Evolutionary conservation across 169 alveolate species (phyloP), one percentile per base, ranked within the genome.

Genomic region (Plasmodium yoelii): DNA sequence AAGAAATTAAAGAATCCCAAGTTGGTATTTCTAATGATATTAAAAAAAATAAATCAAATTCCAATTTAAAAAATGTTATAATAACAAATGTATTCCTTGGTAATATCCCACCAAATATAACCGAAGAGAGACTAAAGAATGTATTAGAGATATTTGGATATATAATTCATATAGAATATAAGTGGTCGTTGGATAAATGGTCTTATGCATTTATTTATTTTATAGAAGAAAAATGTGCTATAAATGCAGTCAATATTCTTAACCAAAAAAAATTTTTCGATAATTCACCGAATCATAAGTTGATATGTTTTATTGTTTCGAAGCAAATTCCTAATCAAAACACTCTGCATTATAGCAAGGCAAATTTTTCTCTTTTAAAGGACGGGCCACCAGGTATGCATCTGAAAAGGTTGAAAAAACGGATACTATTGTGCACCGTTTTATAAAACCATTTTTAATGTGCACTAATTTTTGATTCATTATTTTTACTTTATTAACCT

Each of bases 331-430:
- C 93, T 15, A 68, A 89, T 44, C 93, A 92, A 51, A 60, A 87
- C 5, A 74, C 90, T 4, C 19, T 88, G 6, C 92, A 87, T 28
- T 73, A 88, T 56, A 87, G 88, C 56, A 92, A 91, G 39, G 94
- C 95, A 28, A 87, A 94, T 7, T 92, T 94, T 59, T 90, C 94
- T 28, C 74, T 94, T 57, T 89, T 94, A 18, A 92, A 92, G 59
- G 96, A 94, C 73, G 96, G 96, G 6, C 96, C 96, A 7, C 94
- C 94, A 67, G 94, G 94, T 91, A 82, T 15, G 24, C 63, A 67
- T 9, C 12, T 15, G 42, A 15, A 67, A 42, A 67, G 12, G 26
- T 1, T 22, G 26, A 34, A 34, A 51, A 51, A 51, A 51, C 19
- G n/a, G 19, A 12, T 51, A 51, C n/a, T 15, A 15, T 6, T 15